phyloP scores from a whole-genome alignment of 2,329 filamentous ascomycete genomes.

The Torrubiella hemipterigena region DNA sequence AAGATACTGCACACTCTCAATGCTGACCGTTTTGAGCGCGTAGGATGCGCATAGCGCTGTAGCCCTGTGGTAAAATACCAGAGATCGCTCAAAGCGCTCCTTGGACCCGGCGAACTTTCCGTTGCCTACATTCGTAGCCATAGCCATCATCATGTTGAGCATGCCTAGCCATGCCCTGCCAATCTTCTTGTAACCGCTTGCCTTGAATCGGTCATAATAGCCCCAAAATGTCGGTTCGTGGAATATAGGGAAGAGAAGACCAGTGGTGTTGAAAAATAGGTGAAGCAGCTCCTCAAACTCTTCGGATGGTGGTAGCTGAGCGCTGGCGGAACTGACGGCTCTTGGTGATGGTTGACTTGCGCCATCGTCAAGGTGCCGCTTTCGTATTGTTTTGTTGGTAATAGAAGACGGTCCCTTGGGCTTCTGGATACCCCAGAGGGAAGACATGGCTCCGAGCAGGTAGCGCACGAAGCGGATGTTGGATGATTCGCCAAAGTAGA shows the following conservation, averaged over 20 bases:
- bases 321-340: conserved; percentile 1
- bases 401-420: neutral
- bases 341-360: conserved; percentile 1
- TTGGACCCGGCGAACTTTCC: conserved; percentile 16
- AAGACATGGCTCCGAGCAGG: conserved; percentile 9
- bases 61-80: conserved; percentile 32
- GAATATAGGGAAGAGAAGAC: conserved; percentile 17
- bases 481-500: conserved; percentile 13
- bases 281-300: conserved; percentile 11
- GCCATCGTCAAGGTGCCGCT: neutral
- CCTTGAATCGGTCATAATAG: conserved; percentile 9
- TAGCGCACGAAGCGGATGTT: conserved; percentile 12
- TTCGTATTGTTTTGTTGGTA: neutral
- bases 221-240: conserved; percentile 14
- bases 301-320: conserved; percentile 9
- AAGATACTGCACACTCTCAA: conserved; percentile 37
- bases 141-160: conserved; percentile 36
- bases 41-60: conserved; percentile 28
- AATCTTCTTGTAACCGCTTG: conserved; percentile 16
- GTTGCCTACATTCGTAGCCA: conserved; percentile 25
- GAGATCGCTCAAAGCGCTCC: conserved; percentile 24
- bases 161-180: conserved; percentile 37
- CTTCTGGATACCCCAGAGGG: conserved; percentile 2
- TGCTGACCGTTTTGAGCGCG: conserved; percentile 25
- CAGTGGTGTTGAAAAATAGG: conserved; percentile 15